Conservation (phyloP, 2,329 filamentous ascomycete genomes). For the Tympanopsis confertula region DNA sequence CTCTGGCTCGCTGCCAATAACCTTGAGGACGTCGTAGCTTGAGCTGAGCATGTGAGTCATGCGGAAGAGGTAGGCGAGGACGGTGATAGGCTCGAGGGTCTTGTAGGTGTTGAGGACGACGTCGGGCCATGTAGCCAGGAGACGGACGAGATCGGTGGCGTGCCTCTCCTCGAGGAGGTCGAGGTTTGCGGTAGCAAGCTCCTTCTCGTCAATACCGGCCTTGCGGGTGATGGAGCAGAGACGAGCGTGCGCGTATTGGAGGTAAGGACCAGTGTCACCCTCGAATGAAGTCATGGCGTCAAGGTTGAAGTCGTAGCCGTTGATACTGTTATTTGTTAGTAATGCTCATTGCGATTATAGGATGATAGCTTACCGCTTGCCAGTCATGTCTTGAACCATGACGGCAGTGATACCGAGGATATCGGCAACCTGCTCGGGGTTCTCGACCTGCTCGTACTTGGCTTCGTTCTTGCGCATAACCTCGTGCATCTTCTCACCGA, state of each 20-base stretch:
- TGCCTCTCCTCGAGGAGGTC: conserved; percentile 49
- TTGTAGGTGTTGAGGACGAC: conserved; percentile 50
- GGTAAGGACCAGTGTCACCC: conserved; percentile 62
- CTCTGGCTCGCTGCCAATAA: conserved; percentile 42
- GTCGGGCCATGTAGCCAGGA: conserved; percentile 54
- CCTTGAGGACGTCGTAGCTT: conserved; percentile 50
- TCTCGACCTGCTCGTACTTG: conserved; percentile 54
- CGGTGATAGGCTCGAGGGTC: conserved; percentile 54
- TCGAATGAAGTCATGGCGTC: conserved; percentile 64
- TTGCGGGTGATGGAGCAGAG: conserved; percentile 33
- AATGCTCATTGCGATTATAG: neutral
- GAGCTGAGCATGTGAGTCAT: conserved; percentile 51
- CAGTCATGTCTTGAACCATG: conserved; percentile 65
- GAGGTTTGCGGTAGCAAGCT: conserved; percentile 42
- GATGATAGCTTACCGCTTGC: conserved; percentile 35
- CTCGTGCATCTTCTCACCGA: conserved; percentile 58
- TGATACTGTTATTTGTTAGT: conserved; percentile 25
- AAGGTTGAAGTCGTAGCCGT: conserved; percentile 58
- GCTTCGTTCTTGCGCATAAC: conserved; percentile 54
- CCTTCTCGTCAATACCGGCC: conserved; percentile 18
- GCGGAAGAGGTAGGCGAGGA: conserved; percentile 57
- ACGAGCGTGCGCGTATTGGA: conserved; percentile 60
- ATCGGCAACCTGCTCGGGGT: conserved; percentile 52
- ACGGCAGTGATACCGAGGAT: conserved; percentile 56
- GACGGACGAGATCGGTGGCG: conserved; percentile 46